A percentile compares a stretch with the other conserved stretches of the same genome.
phyloP scores from a whole-genome alignment of 148 eudicot genomes.

The Selenicereus undatus region DNA sequence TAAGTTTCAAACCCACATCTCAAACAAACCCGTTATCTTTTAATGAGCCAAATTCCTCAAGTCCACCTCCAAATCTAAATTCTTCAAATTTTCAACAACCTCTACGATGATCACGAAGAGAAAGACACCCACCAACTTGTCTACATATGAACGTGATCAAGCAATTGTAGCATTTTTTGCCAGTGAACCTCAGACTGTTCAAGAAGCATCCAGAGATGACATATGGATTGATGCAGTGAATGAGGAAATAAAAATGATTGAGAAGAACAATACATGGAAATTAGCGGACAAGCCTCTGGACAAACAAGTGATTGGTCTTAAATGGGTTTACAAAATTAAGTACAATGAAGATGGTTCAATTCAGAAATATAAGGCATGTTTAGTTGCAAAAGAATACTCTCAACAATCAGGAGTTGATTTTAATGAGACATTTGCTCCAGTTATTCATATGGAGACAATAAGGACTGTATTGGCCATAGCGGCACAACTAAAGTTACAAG shows the following conservation, averaged over 20 bases:
- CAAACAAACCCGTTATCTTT: too few species aligned
- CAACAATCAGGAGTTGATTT: constrained; percentile 3
- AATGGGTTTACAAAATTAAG: constrained; percentile 27
- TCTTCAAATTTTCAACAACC: too few species aligned
- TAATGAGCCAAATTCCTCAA: too few species aligned
- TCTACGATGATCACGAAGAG: too few species aligned
- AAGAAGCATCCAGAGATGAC: not conserved
- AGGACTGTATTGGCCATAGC: not conserved
- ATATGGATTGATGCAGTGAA: not conserved
- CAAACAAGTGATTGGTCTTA: constrained; percentile 14
- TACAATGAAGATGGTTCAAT: constrained; percentile 2
- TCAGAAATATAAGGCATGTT: constrained; percentile 10
- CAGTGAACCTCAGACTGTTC: not conserved
- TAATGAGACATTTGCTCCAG: constrained; percentile 12
- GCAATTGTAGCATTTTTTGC: too few species aligned
- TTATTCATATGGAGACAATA: constrained; percentile 14
- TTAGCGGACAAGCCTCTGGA: not conserved
- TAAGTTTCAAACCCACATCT: too few species aligned
- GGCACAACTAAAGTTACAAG: not conserved
- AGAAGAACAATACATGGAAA: not conserved
- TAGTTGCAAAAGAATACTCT: constrained; percentile 18
- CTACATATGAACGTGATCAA: not conserved
- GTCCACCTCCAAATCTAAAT: too few species aligned
- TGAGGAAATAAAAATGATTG: not conserved
- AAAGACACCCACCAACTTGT: not conserved